Base-by-base conservation (phyloP, 2,329 filamentous ascomycete species). In the Cercospora zeina region DNA sequence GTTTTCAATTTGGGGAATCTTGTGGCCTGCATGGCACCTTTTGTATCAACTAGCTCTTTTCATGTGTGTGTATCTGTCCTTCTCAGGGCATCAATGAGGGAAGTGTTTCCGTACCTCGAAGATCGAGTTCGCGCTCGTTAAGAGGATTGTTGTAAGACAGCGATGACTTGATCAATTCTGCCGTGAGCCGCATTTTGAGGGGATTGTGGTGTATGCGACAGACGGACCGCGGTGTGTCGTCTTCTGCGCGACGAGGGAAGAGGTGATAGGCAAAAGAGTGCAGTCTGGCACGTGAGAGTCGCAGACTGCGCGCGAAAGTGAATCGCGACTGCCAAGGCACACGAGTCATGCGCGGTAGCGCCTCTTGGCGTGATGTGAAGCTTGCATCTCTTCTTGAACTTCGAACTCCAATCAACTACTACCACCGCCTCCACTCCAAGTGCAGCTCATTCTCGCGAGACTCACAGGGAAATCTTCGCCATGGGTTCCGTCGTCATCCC, bases 141-240 rank as follows among this genome's bases (percentile, higher is more conserved):
- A 99, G 86, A 77, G 93, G 93, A 81, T 97, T 99, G 80, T 97
- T 89, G 84, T 97, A 99, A 77, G 93, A 97, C 71, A 96, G 89
- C 76, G 95, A 96, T 78, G 87, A 88, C 79, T 91, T 87, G 81
- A 99, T 96, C 74, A 97, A 87, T 78, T 97, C 95, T 71, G 91
- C 88, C 67, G 93, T 97, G 81, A 99, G 87, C 84, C 93, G 89
- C 95, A 99, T 97, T 53, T 67, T 81, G 75, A 72, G 21, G 24
- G 14, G 30, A 27, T 21, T 42, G 33, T 24, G 33, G 5, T 11
- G 8, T 19, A 33, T 49, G 54, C 27, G 39, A 30, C 16, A 39
- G 27, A 21, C 13, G 37, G 24, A 9, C 27, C 10, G 31, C 6
- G 21, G 5, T 27, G 21, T 19, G 42, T 47, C 42, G 19, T 47